Conservation (phyloP, 2,329 filamentous ascomycete genomes). For the Colletotrichum abscissum region DNA sequence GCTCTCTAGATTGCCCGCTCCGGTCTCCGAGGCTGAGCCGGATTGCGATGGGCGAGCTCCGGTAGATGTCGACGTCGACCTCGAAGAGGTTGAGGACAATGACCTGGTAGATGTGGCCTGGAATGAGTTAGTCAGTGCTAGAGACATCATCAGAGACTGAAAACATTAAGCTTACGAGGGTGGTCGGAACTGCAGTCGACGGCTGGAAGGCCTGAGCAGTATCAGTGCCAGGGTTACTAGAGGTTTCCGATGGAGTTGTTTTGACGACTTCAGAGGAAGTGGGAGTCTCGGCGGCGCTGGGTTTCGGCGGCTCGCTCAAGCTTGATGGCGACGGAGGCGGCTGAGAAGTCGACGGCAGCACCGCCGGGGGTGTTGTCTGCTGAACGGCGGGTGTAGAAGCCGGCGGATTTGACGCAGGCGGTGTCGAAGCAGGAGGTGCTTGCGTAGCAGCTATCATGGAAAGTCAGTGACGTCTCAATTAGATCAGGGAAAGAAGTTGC, state of each 20-base stretch:
- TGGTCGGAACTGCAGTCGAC: conserved; percentile 20
- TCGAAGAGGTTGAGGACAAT: conserved; percentile 13
- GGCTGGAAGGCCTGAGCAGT: conserved; percentile 35
- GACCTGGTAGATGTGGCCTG: conserved; percentile 21
- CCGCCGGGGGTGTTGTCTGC: conserved; percentile 4
- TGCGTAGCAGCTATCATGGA: conserved; percentile 15
- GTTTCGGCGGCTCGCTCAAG: background rate
- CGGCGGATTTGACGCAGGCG: conserved; percentile 1
- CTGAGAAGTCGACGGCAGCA: background rate
- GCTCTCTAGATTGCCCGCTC: conserved; percentile 1
- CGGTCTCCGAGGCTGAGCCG: conserved; percentile 5
- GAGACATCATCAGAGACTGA: background rate
- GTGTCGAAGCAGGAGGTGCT: conserved; percentile 16
- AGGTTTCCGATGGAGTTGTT: background rate
- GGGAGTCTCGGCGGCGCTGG: background rate
- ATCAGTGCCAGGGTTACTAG: background rate
- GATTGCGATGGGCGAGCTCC: conserved; percentile 21
- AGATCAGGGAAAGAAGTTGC: background rate
- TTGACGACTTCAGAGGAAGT: background rate
- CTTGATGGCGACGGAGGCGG: conserved; percentile 7
- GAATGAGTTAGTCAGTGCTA: background rate
- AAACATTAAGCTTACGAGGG: conserved; percentile 14
- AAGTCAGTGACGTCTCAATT: background rate
- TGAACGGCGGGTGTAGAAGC: conserved; percentile 11
- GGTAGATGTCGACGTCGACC: conserved; percentile 30